Evolutionary conservation across 1,284 basidiomycete species (phyloP).

Genomic region (Coriolopsis trogii): DNA sequence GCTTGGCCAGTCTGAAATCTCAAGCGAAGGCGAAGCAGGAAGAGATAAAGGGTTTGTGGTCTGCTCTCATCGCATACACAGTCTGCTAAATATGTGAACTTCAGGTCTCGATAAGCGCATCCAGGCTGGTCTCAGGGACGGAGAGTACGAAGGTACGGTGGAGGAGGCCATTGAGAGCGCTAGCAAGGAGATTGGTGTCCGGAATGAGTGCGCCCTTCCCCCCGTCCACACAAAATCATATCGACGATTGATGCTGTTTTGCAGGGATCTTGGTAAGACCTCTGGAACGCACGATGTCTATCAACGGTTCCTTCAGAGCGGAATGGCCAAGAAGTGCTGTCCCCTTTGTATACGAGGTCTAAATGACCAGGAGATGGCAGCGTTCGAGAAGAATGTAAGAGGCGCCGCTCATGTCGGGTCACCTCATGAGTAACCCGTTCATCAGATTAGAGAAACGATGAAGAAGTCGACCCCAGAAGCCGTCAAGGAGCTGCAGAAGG

Average conservation of each 20-base stretch:
- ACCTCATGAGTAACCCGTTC: not conserved
- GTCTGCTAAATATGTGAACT: not conserved
- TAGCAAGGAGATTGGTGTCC: conserved; percentile 51
- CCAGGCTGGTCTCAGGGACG: conserved; percentile 46
- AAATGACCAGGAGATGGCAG: conserved; percentile 58
- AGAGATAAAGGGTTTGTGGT: conserved; percentile 60
- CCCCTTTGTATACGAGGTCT: conserved; percentile 78
- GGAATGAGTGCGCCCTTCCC: conserved; percentile 55
- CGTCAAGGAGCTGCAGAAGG: conserved; percentile 43
- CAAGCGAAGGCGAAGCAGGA: conserved; percentile 67
- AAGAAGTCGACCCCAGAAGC: conserved; percentile 47
- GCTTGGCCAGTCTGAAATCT: conserved; percentile 56
- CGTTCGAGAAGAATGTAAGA: conserved; percentile 73
- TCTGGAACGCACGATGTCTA: conserved; percentile 60
- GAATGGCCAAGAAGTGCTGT: conserved; percentile 71
- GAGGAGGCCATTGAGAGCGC: conserved; percentile 64
- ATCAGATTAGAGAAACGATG: conserved; percentile 59
- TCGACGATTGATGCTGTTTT: not conserved
- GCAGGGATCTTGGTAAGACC: conserved; percentile 32
- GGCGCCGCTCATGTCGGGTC: no score
- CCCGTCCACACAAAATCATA: not conserved
- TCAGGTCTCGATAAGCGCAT: conserved; percentile 61
- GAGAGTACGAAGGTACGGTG: conserved; percentile 37
- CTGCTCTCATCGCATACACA: conserved; percentile 1
- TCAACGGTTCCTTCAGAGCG: conserved; percentile 61